Base-by-base conservation (phyloP, 345 rosid species). In the Bruguiera sexangula region DNA sequence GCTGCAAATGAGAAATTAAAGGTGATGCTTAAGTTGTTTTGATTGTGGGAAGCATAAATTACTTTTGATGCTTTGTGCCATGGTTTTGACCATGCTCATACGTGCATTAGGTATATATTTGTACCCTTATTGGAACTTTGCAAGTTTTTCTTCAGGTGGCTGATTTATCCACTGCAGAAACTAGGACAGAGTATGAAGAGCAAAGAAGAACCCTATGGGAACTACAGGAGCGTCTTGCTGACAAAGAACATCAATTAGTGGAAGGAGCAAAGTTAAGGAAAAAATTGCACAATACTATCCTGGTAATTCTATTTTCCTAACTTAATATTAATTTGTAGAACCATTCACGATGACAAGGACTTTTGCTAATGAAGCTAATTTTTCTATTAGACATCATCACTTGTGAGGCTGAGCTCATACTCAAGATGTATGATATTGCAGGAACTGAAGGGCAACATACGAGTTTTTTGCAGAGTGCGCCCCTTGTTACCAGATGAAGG, bases 391-490 rank as follows among this genome's bases (percentile, higher is more conserved):
- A 13, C 16, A 13, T 11, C 50, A 13, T 43, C 50, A 43, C 50
- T 43, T 43, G 1, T 43, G 50, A 43, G 50, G 50, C 50, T 13
- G 50, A 43, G 18, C 1, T 66, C 39, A 19, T 39, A 32, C 57
- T 76, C 30, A 68, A n/a, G 54, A 11, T n/a, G 22, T 62, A 32
- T 58, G 27, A 37, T 66, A 24, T 67, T 36, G 15, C 75, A 94
- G 98, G 98, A 94, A 84, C 75, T 94, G 3, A 94, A 94, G 85
- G 98, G 97, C 16, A 94, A 94, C 60, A 95, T 95, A 53, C 86
- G 99, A 5, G 99, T 95, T 0, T 95, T 95, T 66, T 95, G 97
- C 66, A 85, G 99, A 66, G 97, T 95, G 36, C 96, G 97, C 6
- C 99, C 97, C 54, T 51, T 83, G 66, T 77, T 88, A 71, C 89